Evolutionary conservation across 257 asterid species (phyloP).

Genomic region (Lycium barbarum): DNA sequence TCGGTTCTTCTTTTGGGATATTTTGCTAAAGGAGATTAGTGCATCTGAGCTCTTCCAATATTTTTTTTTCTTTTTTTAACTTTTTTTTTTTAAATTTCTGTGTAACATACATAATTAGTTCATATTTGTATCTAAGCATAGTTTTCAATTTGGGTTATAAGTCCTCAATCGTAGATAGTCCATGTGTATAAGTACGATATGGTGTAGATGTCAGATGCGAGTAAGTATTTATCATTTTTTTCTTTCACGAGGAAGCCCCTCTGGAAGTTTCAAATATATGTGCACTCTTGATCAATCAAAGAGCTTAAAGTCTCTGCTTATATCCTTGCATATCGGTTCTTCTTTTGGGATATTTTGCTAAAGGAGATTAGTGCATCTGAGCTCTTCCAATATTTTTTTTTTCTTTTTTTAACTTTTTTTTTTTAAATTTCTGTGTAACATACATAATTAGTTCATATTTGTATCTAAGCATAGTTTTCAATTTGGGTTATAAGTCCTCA

Average conservation of each 20-base stretch:
- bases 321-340: too few species aligned
- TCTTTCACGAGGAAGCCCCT: too few species aligned
- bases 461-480: background rate
- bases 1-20: too few species aligned
- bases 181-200: too few species aligned
- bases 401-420: background rate
- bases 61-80: background rate
- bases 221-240: too few species aligned
- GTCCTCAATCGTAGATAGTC: too few species aligned
- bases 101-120: background rate
- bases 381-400: background rate
- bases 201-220: too few species aligned
- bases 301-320: too few species aligned
- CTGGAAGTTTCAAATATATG: too few species aligned
- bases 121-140: background rate
- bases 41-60: conserved; percentile 29
- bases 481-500: too few species aligned
- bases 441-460: background rate
- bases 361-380: conserved; percentile 24
- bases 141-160: too few species aligned
- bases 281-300: too few species aligned
- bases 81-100: background rate
- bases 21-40: background rate
- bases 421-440: background rate
- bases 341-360: background rate